These are phyloP conservation scores for Clavulina sp. DNA, from an alignment of 768 basidiomycete genomes.

Conservation along the genomic window DNA sequence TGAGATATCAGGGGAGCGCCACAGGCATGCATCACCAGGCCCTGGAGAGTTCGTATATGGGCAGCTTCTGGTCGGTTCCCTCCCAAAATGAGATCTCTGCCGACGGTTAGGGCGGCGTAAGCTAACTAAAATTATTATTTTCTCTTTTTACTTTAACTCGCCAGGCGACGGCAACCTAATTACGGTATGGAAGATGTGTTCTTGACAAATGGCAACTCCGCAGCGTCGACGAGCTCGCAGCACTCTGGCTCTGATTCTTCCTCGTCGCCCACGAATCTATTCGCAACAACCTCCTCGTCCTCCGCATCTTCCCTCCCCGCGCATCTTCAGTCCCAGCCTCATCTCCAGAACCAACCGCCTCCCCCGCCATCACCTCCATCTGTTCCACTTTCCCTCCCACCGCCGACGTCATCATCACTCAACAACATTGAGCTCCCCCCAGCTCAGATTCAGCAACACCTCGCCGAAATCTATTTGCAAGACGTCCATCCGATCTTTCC, in stretches of 20 bases:
- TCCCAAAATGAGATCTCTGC: too few species aligned
- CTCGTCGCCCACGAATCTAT: neutral
- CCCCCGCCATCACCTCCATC: neutral
- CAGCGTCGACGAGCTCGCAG: too few species aligned
- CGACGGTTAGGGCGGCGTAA: neutral
- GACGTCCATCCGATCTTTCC: neutral
- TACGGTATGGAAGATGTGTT: neutral
- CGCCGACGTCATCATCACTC: neutral
- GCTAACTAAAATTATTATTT: neutral
- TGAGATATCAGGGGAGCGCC: neutral
- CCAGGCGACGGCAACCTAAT: neutral
- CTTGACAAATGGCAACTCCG: too few species aligned
- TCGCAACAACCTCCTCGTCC: too few species aligned
- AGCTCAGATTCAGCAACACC: neutral
- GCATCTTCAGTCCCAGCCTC: too few species aligned
- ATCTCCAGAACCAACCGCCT: too few species aligned
- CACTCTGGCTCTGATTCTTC: neutral
- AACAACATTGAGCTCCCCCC: conserved; percentile 1
- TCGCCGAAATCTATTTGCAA: neutral
- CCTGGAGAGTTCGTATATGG: neutral
- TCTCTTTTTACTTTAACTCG: neutral
- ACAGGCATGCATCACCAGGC: conserved; percentile 1
- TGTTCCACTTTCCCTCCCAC: neutral
- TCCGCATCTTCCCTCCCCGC: too few species aligned
- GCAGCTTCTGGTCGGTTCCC: neutral